Evolutionary conservation across 106 monocot species (phyloP).

Genomic region (Chionographis japonica): DNA sequence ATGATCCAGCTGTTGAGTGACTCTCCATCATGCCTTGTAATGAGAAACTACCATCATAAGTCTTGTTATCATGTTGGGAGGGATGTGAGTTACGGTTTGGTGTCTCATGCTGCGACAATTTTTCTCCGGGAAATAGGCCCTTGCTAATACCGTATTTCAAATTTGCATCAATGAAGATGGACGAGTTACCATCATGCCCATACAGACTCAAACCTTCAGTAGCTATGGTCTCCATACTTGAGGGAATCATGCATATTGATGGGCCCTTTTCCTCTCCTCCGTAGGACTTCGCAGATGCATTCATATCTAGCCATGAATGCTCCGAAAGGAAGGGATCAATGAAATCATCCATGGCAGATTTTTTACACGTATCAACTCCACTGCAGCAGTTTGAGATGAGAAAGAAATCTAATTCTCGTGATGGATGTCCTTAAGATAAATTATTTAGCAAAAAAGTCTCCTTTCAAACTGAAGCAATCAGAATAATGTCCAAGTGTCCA

Average conservation of each 20-base stretch:
- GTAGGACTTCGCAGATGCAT: slow-evolving; percentile 16
- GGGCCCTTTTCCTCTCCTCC: slow-evolving; percentile 15
- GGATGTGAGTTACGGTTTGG: neutral
- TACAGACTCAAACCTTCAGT: slow-evolving; percentile 7
- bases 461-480: too few relatives aligned
- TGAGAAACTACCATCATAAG: slow-evolving; percentile 13
- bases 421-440: too few relatives aligned
- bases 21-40: neutral
- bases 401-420: too few relatives aligned
- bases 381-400: too few relatives aligned
- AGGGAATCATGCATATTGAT: slow-evolving; percentile 17
- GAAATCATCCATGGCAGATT: slow-evolving; percentile 53
- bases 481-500: too few relatives aligned
- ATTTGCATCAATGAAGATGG: slow-evolving; percentile 17
- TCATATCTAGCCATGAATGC: slow-evolving; percentile 35
- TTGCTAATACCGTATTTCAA: slow-evolving; percentile 19
- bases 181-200: slow-evolving; percentile 9
- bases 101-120: slow-evolving; percentile 10
- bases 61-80: slow-evolving; percentile 1
- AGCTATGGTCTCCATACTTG: slow-evolving; percentile 13
- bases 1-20: slow-evolving; percentile 20
- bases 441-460: too few relatives aligned
- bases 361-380: too few relatives aligned
- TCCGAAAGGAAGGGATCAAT: slow-evolving; percentile 36
- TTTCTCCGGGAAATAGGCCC: slow-evolving; percentile 11